Conservation (phyloP, 1,284 basidiomycete species). For the Tylopilus orsonianus region DNA sequence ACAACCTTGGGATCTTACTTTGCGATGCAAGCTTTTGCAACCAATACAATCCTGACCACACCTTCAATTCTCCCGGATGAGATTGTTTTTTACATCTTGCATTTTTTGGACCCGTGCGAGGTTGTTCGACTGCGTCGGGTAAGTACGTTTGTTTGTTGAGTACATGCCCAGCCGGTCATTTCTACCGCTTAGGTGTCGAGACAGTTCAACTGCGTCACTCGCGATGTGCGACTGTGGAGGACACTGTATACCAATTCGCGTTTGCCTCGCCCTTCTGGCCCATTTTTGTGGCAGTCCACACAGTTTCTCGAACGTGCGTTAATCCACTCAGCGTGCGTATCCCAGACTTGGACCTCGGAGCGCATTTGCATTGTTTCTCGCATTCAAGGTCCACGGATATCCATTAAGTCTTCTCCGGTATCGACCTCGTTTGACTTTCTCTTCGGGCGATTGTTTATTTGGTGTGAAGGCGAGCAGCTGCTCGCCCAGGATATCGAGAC, state of each 20-base stretch:
- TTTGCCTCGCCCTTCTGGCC: constrained; percentile 25
- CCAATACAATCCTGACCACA: too few species aligned
- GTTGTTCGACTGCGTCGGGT: constrained; percentile 23
- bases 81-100: constrained; percentile 20
- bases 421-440: constrained; percentile 25
- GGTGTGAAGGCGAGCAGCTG: constrained; percentile 24
- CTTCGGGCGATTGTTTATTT: constrained; percentile 27
- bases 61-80: constrained; percentile 19
- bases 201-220: constrained; percentile 15
- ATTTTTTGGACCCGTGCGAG: constrained; percentile 17
- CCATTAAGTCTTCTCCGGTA: constrained; percentile 9
- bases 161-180: background rate
- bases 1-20: background rate
- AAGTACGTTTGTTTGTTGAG: background rate
- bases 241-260: constrained; percentile 16
- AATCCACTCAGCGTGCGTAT: constrained; percentile 19
- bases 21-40: constrained; percentile 12
- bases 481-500: constrained; percentile 26
- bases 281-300: constrained; percentile 25
- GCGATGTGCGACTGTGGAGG: constrained; percentile 22
- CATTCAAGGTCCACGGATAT: constrained; percentile 20
- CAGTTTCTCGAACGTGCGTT: constrained; percentile 22
- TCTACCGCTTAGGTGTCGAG: constrained; percentile 24
- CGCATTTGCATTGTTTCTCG: constrained; percentile 16
- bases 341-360: constrained; percentile 25